phyloP scores from a whole-genome alignment of 441 rosid genomes.

The Kokia cookei region DNA sequence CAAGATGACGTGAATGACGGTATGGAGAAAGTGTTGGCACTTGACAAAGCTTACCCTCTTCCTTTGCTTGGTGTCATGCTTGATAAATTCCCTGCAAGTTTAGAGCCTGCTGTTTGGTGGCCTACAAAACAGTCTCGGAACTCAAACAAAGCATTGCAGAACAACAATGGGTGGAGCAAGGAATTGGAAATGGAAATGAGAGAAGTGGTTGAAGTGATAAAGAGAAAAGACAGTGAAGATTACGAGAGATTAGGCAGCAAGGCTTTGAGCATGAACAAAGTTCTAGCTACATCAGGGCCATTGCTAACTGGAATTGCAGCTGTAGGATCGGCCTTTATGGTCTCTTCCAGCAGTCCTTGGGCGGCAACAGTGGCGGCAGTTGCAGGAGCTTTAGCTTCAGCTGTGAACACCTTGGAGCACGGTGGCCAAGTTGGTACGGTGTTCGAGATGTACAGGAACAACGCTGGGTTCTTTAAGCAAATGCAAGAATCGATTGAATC shows the following conservation, averaged over 20 bases:
- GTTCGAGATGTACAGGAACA: slow-evolving; percentile 72
- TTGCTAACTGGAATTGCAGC: slow-evolving; percentile 59
- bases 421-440: slow-evolving; percentile 78
- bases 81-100: slow-evolving; percentile 46
- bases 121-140: slow-evolving; percentile 7
- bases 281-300: slow-evolving; percentile 57
- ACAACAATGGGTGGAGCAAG: slow-evolving; percentile 38
- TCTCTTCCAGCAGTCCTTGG: slow-evolving; percentile 16
- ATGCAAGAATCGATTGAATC: slow-evolving; percentile 36
- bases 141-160: background rate
- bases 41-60: slow-evolving; percentile 64
- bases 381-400: slow-evolving; percentile 45
- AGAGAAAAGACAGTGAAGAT: slow-evolving; percentile 54
- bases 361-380: slow-evolving; percentile 28
- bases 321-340: slow-evolving; percentile 31
- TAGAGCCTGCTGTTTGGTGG: slow-evolving; percentile 74
- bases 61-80: slow-evolving; percentile 57
- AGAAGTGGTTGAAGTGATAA: slow-evolving; percentile 35
- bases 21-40: slow-evolving; percentile 46
- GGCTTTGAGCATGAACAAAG: slow-evolving; percentile 49
- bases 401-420: slow-evolving; percentile 57
- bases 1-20: slow-evolving; percentile 41
- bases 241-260: slow-evolving; percentile 51
- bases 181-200: slow-evolving; percentile 53
- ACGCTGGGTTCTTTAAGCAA: slow-evolving; percentile 46